These are phyloP conservation scores for Epichloe sibirici DNA, from an alignment of 2,329 filamentous ascomycete species.

Conservation along the genomic window DNA sequence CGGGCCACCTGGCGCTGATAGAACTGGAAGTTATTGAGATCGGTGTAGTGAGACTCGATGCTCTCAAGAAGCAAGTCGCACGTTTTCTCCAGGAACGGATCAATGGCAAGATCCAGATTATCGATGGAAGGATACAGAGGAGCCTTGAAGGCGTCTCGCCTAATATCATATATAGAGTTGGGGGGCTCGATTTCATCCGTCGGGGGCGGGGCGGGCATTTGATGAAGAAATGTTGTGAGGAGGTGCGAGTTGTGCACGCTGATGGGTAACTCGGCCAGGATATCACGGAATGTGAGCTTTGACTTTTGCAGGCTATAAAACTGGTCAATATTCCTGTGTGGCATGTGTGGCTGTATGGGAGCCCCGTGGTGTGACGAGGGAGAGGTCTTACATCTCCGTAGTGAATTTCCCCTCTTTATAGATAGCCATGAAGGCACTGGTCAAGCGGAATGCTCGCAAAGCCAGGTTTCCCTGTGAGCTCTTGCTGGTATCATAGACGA, in stretches of 20 bases:
- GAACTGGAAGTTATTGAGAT: slow-evolving; percentile 97
- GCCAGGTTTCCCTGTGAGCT: slow-evolving; percentile 86
- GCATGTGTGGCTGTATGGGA: not conserved
- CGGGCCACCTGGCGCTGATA: slow-evolving; percentile 89
- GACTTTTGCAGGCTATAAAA: slow-evolving; percentile 73
- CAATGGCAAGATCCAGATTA: slow-evolving; percentile 81
- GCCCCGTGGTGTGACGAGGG: not conserved
- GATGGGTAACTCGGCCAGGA: slow-evolving; percentile 81
- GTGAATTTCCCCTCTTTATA: slow-evolving; percentile 98
- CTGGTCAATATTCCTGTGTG: not conserved
- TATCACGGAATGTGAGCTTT: slow-evolving; percentile 86
- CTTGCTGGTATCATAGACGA: slow-evolving; percentile 91
- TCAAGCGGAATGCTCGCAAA: slow-evolving; percentile 82
- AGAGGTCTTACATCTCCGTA: slow-evolving; percentile 63
- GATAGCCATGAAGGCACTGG: slow-evolving; percentile 73
- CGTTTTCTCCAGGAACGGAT: slow-evolving; percentile 96
- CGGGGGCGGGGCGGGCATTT: slow-evolving; percentile 57
- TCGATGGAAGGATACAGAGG: slow-evolving; percentile 83
- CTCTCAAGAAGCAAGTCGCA: slow-evolving; percentile 91
- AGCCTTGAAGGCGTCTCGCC: slow-evolving; percentile 45
- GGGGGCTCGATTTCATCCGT: slow-evolving; percentile 67
- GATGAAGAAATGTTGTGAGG: slow-evolving; percentile 88
- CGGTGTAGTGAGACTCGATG: slow-evolving; percentile 96
- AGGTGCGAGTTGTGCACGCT: slow-evolving; percentile 94
- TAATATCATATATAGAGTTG: slow-evolving; percentile 65